Evolutionary conservation across 331 rosid species (phyloP), one percentile per base, ranked within the genome.

Genomic region (Erythrophleum ivorense): DNA sequence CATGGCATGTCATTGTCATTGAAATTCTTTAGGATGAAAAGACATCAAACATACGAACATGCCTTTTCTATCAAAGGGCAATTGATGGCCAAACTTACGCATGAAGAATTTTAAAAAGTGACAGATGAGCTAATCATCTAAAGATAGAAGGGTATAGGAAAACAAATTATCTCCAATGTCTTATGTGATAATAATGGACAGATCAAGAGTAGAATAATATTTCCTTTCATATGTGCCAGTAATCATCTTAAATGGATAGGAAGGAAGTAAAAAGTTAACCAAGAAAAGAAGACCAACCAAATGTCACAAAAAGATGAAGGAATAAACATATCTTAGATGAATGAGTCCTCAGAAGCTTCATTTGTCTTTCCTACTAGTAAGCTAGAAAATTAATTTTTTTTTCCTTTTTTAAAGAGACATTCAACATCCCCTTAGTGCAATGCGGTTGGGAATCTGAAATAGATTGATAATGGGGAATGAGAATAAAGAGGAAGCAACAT

Each of bases 371-470:
- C 48, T 10, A 24, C 48, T 21, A 60, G 41, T 60, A 77, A 5
- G 29, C 75, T 70, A 70, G 49, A 55, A 46, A 58, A 48, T 36
- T 21, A 34, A 36, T 3, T 43, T 43, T 40, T 48, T 43, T 68
- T 19, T 36, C 50, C 50, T 66, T 24, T 24, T 24, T 24, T 24
- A 24, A 16, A 55, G 58, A 38, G 40, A 60, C 59, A 48, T 53
- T 49, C 8, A 31, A 16, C 41, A 57, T 69, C 59, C 50, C 50
- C 0, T 24, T 9, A 66, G 55, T 40, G 69, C 29, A 64, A 7
- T 73, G 76, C 34, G 75, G 45, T 40, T 55, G 29, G 50, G 58
- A 81, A 81, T 49, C 79, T 66, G 38, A 65, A 54, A 40, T 4
- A 43, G 80, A 0, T 40, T 13, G 43, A 55, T 68, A 38, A 46